A percentile compares a stretch with the other conserved stretches of the same genome.
phyloP scores from a whole-genome alignment of 129 eudicot genomes.

The Gnaphalium uliginosum region DNA sequence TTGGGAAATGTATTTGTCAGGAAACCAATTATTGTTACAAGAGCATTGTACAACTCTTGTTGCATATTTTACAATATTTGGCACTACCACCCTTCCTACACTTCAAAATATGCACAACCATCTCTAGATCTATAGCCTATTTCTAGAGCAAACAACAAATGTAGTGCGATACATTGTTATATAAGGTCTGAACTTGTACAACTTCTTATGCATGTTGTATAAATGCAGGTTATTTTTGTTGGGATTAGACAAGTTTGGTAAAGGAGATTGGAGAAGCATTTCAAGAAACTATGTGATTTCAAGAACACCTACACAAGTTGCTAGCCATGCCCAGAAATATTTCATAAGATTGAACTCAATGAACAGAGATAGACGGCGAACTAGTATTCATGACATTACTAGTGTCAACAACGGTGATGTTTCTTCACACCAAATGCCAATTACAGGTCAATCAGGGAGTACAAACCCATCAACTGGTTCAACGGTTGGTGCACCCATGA shows the following conservation, averaged over 20 bases:
- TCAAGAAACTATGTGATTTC: conserved; percentile 92
- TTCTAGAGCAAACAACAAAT: conserved; percentile 14
- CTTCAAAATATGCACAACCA: neutral
- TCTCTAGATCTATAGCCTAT: conserved; percentile 18
- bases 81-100: neutral
- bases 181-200: conserved; percentile 4
- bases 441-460: conserved; percentile 73
- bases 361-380: conserved; percentile 86
- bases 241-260: conserved; percentile 90
- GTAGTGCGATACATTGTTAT: neutral
- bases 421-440: conserved; percentile 66
- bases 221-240: conserved; percentile 77
- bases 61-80: conserved; percentile 18
- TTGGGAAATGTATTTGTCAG: conserved; percentile 17
- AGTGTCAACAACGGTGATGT: conserved; percentile 70
- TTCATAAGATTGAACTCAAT: conserved; percentile 80
- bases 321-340: conserved; percentile 96
- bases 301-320: conserved; percentile 95
- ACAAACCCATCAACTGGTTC: conserved; percentile 45
- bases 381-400: conserved; percentile 94
- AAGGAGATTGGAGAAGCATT: conserved; percentile 98
- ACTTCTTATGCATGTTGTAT: conserved; percentile 21
- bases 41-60: conserved; percentile 28
- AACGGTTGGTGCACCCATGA: conserved; percentile 46
- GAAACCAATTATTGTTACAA: conserved; percentile 25